Conservation (phyloP, 768 basidiomycete genomes). For the Chalciporus piperatus region DNA sequence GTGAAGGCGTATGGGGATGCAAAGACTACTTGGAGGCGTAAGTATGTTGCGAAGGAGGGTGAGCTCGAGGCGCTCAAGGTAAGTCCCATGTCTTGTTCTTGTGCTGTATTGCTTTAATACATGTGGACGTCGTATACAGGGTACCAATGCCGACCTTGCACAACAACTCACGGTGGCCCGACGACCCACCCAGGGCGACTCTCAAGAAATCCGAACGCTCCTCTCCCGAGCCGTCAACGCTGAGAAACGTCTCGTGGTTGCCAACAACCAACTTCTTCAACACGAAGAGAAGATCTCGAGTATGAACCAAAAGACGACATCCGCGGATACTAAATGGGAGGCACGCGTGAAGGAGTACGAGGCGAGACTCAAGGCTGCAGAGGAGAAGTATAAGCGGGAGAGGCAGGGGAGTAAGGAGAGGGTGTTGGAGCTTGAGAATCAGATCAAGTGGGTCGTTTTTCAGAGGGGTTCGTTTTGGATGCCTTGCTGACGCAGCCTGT, state of each 20-base stretch:
- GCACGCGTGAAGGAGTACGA: conserved; percentile 94
- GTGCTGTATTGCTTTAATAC: neutral
- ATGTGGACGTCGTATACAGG: conserved; percentile 36
- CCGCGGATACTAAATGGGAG: conserved; percentile 89
- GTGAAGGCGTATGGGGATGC: conserved; percentile 79
- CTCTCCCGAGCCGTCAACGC: conserved; percentile 76
- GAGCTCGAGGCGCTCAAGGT: conserved; percentile 89
- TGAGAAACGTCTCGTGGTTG: conserved; percentile 82
- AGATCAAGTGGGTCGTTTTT: conserved; percentile 63
- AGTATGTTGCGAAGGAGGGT: conserved; percentile 80
- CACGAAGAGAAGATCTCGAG: conserved; percentile 82
- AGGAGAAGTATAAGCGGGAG: conserved; percentile 91
- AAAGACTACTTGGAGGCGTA: conserved; percentile 81
- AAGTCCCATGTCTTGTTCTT: neutral
- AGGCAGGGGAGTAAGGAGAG: conserved; percentile 92
- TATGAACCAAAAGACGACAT: conserved; percentile 67
- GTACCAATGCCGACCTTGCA: conserved; percentile 70
- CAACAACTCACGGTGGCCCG: conserved; percentile 63
- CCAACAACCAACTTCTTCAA: conserved; percentile 78
- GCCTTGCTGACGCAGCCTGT: neutral
- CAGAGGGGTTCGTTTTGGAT: neutral
- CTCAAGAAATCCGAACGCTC: conserved; percentile 69
- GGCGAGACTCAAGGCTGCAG: conserved; percentile 70
- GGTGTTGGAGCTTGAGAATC: conserved; percentile 64
- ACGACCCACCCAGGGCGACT: conserved; percentile 56